Evolutionary conservation across 2,329 filamentous ascomycete species (phyloP), one percentile per base, ranked within the genome.

Genomic region (Westerdykella sp.): DNA sequence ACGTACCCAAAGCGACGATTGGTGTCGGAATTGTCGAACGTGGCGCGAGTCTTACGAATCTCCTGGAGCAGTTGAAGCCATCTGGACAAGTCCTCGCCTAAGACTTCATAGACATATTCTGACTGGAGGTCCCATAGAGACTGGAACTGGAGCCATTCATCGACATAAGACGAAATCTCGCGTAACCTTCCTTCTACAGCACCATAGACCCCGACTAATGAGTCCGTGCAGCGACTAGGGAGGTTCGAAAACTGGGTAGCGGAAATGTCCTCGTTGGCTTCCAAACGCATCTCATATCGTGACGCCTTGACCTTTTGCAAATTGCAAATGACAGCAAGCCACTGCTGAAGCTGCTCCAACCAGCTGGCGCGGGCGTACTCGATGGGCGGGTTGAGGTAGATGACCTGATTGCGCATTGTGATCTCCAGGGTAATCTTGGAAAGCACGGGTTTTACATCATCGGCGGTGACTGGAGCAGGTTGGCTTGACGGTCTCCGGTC

Each of bases 141-240:
- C 68, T 98, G 93, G 69, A 97, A 98, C 57, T 96, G 93, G 37
- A 98, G 76, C 93, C 93, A 98, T 68, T 97, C 94, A 63, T 96
- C 89, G 9, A 98, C 88, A 55, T 98, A 98, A 4, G 76, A 75
- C 31, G 85, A 80, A 25, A 97, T 87, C 35, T 85, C 82, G 13
- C 77, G 75, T 4, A 98, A 72, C 68, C 93, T 95, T 51, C 80
- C 80, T 67, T 97, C 90, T 9, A 98, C 79, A 0, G 84, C 83
- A 28, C 77, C 77, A 63, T 97, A 96, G 1, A 95, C 90, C 47
- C 83, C 78, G 37, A 82, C 79, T 15, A 98, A 77, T 44, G 85
- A 80, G 37, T 84, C 79, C 15, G 89, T 87, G 66, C 91, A 97
- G 59, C 85, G 80, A 44, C 83, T 81, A 1, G 91, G 88, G 25